Evolutionary conservation across 2,329 filamentous ascomycete genomes (phyloP).

Genomic region (Colletotrichum liriopes): DNA sequence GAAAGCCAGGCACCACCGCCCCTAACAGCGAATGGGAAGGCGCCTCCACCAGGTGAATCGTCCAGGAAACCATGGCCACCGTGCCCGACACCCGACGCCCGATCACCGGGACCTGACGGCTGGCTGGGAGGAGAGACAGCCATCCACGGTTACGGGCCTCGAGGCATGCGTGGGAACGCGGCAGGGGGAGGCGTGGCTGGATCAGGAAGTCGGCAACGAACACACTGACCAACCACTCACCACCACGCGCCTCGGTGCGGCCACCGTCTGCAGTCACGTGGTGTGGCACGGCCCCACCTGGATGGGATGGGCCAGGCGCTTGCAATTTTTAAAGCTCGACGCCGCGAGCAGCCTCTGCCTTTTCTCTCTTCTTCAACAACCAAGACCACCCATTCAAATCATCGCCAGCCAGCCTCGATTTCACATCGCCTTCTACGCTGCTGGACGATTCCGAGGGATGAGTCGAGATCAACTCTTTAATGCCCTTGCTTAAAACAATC

Average conservation of each 20-base stretch:
- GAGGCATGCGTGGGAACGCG: conserved; percentile 5
- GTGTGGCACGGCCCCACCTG: conserved; percentile 8
- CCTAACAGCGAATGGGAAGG: conserved; percentile 29
- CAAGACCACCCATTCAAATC: conserved; percentile 64
- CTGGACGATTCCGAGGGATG: conserved; percentile 68
- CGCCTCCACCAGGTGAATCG: conserved; percentile 25
- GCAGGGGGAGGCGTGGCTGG: conserved; percentile 25
- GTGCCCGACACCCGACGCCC: conserved; percentile 42
- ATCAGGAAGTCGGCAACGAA: conserved; percentile 30
- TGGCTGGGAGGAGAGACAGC: conserved; percentile 21
- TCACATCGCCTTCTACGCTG: conserved; percentile 52
- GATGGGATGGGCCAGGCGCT: conserved; percentile 10
- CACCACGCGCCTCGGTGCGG: background rate
- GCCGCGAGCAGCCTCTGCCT: conserved; percentile 19
- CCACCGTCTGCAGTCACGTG: conserved; percentile 10
- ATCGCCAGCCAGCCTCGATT: conserved; percentile 54
- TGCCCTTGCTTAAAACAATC: conserved; percentile 78
- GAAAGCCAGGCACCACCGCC: conserved; percentile 12
- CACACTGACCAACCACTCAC: background rate
- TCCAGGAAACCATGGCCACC: conserved; percentile 38
- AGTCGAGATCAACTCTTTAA: conserved; percentile 70
- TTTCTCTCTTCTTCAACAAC: conserved; percentile 52
- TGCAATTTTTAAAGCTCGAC: conserved; percentile 44
- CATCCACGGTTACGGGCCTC: background rate
- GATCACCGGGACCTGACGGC: conserved; percentile 36